Percentiles rank a stretch among this genome's conserved stretches.
These are phyloP conservation scores for Tulasnella sp. DNA, from an alignment of 768 basidiomycete genomes.

Conservation along the genomic window DNA sequence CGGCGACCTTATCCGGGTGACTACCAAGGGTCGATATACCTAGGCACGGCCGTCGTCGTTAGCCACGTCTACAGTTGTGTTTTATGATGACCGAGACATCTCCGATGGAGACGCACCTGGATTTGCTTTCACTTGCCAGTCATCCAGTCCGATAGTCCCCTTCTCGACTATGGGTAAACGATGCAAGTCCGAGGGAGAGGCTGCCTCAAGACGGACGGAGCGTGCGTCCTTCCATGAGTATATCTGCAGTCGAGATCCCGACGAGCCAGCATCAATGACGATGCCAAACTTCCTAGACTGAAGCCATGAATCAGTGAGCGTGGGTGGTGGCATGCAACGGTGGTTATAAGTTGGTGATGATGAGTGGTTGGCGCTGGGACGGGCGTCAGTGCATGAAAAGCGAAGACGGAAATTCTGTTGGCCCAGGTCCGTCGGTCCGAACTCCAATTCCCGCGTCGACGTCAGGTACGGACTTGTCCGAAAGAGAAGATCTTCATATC, in stretches of 20 bases:
- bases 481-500: no score
- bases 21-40: conserved; percentile 79
- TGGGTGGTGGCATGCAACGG: conserved; percentile 59
- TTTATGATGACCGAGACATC: no score
- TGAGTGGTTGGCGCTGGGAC: no score
- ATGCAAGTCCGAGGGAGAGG: conserved; percentile 6
- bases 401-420: no score
- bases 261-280: conserved; percentile 97
- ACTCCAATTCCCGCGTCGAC: no score
- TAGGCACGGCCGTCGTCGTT: no score
- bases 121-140: conserved; percentile 86
- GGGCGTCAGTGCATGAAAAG: no score
- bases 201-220: conserved; percentile 30
- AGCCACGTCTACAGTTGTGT: no score
- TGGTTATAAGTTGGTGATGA: no score
- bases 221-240: conserved; percentile 92
- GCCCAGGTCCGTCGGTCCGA: no score
- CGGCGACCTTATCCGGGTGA: conserved; percentile 47
- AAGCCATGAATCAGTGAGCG: conserved; percentile 62
- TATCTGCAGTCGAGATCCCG: conserved; percentile 89
- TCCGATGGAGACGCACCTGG: conserved; percentile 80
- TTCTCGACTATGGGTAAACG: conserved; percentile 82
- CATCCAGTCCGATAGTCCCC: conserved; percentile 67
- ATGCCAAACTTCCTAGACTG: conserved; percentile 76
- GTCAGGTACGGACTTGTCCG: no score